Evolutionary conservation across 2,329 filamentous ascomycete genomes (phyloP).

Genomic region (Ophiocordyceps australis): DNA sequence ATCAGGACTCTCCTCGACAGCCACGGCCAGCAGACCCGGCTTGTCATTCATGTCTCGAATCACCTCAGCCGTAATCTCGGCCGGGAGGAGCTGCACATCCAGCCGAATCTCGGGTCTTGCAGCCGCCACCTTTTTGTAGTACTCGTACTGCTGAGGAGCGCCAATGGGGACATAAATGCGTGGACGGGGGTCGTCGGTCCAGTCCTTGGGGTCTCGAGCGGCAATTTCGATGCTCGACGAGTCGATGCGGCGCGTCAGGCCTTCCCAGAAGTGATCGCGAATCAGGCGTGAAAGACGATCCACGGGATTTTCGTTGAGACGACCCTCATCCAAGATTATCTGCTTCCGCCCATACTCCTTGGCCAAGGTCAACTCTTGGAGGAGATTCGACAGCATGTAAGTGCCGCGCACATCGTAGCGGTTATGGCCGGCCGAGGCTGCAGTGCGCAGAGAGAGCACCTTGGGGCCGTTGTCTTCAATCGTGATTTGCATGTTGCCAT

Average conservation of each 20-base stretch:
- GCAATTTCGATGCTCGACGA: constrained; percentile 73
- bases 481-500: constrained; percentile 91
- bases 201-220: constrained; percentile 83
- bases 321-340: constrained; percentile 78
- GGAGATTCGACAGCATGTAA: constrained; percentile 91
- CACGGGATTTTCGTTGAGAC: constrained; percentile 90
- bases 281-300: constrained; percentile 75
- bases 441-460: constrained; percentile 69
- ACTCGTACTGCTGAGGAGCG: constrained; percentile 74
- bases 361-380: constrained; percentile 86
- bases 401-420: constrained; percentile 84
- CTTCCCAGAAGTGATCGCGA: constrained; percentile 81
- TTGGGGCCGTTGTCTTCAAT: constrained; percentile 93
- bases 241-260: constrained; percentile 78
- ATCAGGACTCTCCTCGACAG: constrained; percentile 61
- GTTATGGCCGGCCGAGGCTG: constrained; percentile 70
- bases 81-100: constrained; percentile 66
- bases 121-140: constrained; percentile 66
- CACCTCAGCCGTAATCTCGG: constrained; percentile 62
- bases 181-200: constrained; percentile 76
- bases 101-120: constrained; percentile 69
- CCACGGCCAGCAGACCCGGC: constrained; percentile 77
- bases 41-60: constrained; percentile 72
- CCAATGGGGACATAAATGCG: constrained; percentile 80
- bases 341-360: constrained; percentile 79